Evolutionary conservation across 441 rosid genomes (phyloP).

Genomic region (Mallotus japonicus): DNA sequence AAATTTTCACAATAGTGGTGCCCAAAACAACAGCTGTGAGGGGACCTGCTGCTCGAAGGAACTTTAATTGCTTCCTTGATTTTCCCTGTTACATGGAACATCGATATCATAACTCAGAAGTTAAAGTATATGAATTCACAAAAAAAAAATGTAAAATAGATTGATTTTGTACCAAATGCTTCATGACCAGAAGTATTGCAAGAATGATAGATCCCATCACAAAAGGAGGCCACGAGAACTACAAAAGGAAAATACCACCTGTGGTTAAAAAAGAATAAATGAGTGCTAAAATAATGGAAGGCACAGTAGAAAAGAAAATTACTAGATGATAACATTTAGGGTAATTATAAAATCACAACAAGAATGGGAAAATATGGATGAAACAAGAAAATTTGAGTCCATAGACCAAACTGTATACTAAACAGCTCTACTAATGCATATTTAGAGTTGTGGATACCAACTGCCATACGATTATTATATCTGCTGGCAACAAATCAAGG

Average conservation of each 20-base stretch:
- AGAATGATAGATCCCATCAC: constrained; percentile 89
- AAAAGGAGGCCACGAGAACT: constrained; percentile 99
- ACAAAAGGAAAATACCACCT: constrained; percentile 64
- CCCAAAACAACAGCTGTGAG: constrained; percentile 90
- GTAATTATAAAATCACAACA: constrained; percentile 13
- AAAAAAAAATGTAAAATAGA: background rate
- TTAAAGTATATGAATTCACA: background rate
- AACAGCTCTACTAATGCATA: background rate
- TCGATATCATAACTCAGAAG: constrained; percentile 19
- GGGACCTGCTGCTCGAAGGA: constrained; percentile 86
- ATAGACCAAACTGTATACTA: constrained; percentile 3
- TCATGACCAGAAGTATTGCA: constrained; percentile 74
- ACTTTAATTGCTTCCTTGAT: constrained; percentile 71
- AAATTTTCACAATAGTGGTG: constrained; percentile 75
- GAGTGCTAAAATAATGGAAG: constrained; percentile 34
- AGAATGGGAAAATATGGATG: constrained; percentile 8
- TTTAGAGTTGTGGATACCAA: constrained; percentile 5
- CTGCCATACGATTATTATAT: constrained; percentile 1
- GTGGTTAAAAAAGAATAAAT: constrained; percentile 46
- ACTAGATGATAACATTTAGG: background rate
- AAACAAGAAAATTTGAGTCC: background rate
- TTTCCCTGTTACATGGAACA: constrained; percentile 67
- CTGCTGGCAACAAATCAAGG: constrained; percentile 7
- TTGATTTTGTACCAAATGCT: constrained; percentile 65
- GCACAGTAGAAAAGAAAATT: constrained; percentile 13